Evolutionary conservation across 176 grass and related monocot genomes (phyloP), one percentile per base, ranked within the genome.

Genomic region (Puya raimondii): DNA sequence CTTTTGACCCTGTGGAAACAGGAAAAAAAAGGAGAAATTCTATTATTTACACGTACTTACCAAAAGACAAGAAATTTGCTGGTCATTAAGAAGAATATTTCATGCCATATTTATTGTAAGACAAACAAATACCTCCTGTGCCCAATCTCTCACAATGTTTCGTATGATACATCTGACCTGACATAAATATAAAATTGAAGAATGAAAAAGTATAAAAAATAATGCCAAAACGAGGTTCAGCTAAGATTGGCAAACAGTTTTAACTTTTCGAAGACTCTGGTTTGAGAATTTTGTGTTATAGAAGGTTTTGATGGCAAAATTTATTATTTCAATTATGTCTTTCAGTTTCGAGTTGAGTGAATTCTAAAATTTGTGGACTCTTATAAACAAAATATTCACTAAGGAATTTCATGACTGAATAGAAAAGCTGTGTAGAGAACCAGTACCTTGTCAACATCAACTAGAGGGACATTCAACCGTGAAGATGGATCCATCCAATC

Each of bases 81-180:
- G 49, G 49, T 47, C 10, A 61, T 47, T 3, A 48, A 23, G 12
- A 56, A 56, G 11, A 42, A 42, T 42, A 18, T 21, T 67, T 11
- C 14, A n/a, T 12, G 49, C 15, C 20, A 59, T 75, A 70, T 64
- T 16, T 64, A 80, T 47, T 47, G 22, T 65, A 23, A 20, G 21
- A 47, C 65, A 25, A 68, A 74, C 0, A 76, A 80, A 77, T 80
- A 99, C 94, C 94, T 99, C 94, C 15, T 85, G 53, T 69, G 87
- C 87, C 94, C 94, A 99, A 73, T 99, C 94, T 75, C 94, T 93
- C 47, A 99, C 84, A 0, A 99, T 91, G 79, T 99, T 99, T 81
- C 94, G 85, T 83, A 99, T 77, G 57, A 93, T 93, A 18, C 94
- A 93, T 82, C 94, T 93, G 70, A 99, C 89, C 94, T 99, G 81